Percentiles rank a stretch among this genome's conserved stretches.
These are phyloP conservation scores for Beauveria bassiana DNA, from an alignment of 2,329 filamentous ascomycete genomes.

Conservation along the genomic window DNA sequence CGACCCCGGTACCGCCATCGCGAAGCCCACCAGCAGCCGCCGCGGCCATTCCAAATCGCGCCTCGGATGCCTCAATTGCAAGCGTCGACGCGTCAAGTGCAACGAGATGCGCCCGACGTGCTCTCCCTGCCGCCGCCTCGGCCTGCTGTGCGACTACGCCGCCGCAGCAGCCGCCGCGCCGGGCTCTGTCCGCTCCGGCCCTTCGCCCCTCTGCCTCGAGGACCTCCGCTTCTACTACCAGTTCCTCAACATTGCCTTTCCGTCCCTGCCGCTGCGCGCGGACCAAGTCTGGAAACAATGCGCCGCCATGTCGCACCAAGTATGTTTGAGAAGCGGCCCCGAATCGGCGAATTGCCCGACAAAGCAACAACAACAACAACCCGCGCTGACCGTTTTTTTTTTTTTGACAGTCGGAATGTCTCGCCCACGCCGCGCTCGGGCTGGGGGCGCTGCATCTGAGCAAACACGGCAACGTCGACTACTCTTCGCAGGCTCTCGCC, in stretches of 20 bases:
- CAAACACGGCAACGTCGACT: conserved; percentile 21
- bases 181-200: conserved; percentile 12
- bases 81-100: conserved; percentile 25
- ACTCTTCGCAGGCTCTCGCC: conserved; percentile 22
- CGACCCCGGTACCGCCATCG: not conserved
- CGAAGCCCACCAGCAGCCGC: not conserved
- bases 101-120: conserved; percentile 22
- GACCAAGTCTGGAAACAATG: conserved; percentile 26
- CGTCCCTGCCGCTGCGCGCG: conserved; percentile 27
- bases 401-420: conserved; percentile 24
- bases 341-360: not conserved
- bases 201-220: conserved; percentile 26
- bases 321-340: conserved; percentile 11
- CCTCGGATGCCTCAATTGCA: conserved; percentile 27
- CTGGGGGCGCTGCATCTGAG: conserved; percentile 30
- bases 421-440: conserved; percentile 31
- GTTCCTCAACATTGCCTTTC: conserved; percentile 37
- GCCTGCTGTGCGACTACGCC: conserved; percentile 25
- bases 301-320: conserved; percentile 27
- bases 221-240: conserved; percentile 45
- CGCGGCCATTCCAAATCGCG: conserved; percentile 23
- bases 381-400: not conserved
- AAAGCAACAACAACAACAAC: not conserved
- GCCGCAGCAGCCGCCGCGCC: conserved; percentile 11
- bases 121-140: conserved; percentile 26